phyloP scores from a whole-genome alignment of 2,329 filamentous ascomycete species.

The Pleoardoris graminearum region DNA sequence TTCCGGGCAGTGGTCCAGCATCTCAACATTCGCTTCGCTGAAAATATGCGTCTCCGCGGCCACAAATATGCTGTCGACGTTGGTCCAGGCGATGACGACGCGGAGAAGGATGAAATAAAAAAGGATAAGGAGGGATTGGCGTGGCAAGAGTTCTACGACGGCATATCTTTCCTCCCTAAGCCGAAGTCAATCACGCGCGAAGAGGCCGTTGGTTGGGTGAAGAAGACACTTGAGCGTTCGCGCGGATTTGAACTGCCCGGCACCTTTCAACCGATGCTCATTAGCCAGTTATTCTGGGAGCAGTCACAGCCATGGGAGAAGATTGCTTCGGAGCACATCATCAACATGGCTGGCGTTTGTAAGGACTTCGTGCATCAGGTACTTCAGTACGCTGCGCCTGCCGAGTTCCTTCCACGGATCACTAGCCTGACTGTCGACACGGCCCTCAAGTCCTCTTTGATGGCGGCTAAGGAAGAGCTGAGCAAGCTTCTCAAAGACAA shows the following conservation, averaged over 20 bases:
- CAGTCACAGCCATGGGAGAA: constrained; percentile 60
- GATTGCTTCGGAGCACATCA: constrained; percentile 45
- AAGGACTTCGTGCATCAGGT: constrained; percentile 43
- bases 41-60: constrained; percentile 49
- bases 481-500: constrained; percentile 54
- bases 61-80: constrained; percentile 44
- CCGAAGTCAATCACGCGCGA: constrained; percentile 33
- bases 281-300: constrained; percentile 62
- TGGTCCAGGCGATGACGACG: constrained; percentile 19
- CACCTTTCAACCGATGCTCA: constrained; percentile 62
- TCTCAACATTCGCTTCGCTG: constrained; percentile 53
- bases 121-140: constrained; percentile 14
- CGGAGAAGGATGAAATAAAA: constrained; percentile 5
- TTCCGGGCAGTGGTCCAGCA: constrained; percentile 61
- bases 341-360: constrained; percentile 39
- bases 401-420: constrained; percentile 46
- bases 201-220: constrained; percentile 49
- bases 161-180: constrained; percentile 8
- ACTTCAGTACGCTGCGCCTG: constrained; percentile 45
- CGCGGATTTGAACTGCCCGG: constrained; percentile 63
- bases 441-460: constrained; percentile 45
- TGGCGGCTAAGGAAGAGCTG: constrained; percentile 45
- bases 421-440: constrained; percentile 46
- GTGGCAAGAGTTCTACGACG: not conserved
- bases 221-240: constrained; percentile 46